Conservation (phyloP, 2,329 filamentous ascomycete species). For the Fusarium proliferatum region DNA sequence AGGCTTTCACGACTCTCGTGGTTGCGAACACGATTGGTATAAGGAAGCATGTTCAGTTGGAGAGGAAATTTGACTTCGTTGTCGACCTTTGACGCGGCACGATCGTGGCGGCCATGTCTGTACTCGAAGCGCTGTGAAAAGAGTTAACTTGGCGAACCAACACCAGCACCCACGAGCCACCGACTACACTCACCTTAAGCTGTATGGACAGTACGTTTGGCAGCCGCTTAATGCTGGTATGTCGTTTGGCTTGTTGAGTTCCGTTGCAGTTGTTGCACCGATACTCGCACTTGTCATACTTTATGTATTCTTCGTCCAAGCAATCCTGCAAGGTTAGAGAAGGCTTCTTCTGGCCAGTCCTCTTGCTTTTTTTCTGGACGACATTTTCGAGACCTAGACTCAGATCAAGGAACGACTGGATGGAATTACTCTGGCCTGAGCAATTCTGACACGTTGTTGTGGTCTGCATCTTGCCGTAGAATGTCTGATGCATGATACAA, state of each 20-base stretch:
- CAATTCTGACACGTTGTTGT: slow-evolving; percentile 93
- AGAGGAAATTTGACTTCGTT: slow-evolving; percentile 87
- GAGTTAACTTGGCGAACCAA: slow-evolving; percentile 3
- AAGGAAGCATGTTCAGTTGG: slow-evolving; percentile 89
- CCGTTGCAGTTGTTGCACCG: slow-evolving; percentile 83
- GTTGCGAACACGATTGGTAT: slow-evolving; percentile 75
- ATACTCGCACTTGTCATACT: slow-evolving; percentile 88
- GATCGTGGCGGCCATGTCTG: slow-evolving; percentile 70
- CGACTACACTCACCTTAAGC: slow-evolving; percentile 74
- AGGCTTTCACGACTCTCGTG: slow-evolving; percentile 64
- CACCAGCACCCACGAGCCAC: background rate
- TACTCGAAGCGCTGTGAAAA: slow-evolving; percentile 75
- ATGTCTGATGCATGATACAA: slow-evolving; percentile 94
- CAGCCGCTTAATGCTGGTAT: slow-evolving; percentile 84
- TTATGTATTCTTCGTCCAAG: slow-evolving; percentile 86
- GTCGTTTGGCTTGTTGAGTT: slow-evolving; percentile 83
- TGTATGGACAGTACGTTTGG: slow-evolving; percentile 93
- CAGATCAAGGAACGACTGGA: slow-evolving; percentile 91
- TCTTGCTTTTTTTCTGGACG: slow-evolving; percentile 72
- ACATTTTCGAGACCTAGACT: slow-evolving; percentile 85
- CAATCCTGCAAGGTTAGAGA: slow-evolving; percentile 73
- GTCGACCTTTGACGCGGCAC: slow-evolving; percentile 86
- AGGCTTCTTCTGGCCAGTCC: slow-evolving; percentile 59
- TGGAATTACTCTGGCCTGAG: slow-evolving; percentile 80
- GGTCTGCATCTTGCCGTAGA: slow-evolving; percentile 91